These are phyloP conservation scores for Erigeron philadelphicus DNA, from an alignment of 140 eudicot genomes.

Conservation along the genomic window DNA sequence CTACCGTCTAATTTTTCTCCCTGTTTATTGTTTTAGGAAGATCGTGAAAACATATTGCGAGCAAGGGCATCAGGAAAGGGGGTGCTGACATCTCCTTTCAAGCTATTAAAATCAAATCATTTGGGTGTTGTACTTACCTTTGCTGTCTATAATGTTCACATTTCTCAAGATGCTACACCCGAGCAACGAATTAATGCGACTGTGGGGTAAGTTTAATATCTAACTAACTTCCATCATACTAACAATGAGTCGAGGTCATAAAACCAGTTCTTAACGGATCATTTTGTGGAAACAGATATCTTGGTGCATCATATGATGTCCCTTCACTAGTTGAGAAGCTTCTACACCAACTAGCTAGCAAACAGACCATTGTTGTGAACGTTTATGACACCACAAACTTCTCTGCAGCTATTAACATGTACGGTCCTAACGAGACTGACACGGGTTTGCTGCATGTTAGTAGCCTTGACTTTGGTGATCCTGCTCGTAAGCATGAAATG, in stretches of 20 bases:
- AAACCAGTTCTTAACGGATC: slow-evolving; percentile 9
- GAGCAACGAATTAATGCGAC: slow-evolving; percentile 75
- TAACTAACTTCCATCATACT: neutral
- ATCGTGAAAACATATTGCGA: slow-evolving; percentile 87
- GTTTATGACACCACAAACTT: slow-evolving; percentile 76
- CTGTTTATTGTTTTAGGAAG: slow-evolving; percentile 49
- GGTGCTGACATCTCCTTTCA: slow-evolving; percentile 81
- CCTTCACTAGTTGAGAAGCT: slow-evolving; percentile 87
- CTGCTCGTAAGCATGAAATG: slow-evolving; percentile 89
- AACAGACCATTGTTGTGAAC: slow-evolving; percentile 78
- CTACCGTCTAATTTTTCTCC: slow-evolving; percentile 2
- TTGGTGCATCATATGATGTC: slow-evolving; percentile 88
- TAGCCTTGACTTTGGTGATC: slow-evolving; percentile 89
- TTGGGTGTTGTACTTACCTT: slow-evolving; percentile 90
- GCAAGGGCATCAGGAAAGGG: slow-evolving; percentile 92
- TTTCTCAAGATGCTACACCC: slow-evolving; percentile 62
- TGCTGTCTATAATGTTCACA: slow-evolving; percentile 65
- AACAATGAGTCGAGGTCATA: neutral
- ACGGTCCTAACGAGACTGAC: slow-evolving; percentile 55
- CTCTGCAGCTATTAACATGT: slow-evolving; percentile 58
- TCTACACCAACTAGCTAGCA: slow-evolving; percentile 87
- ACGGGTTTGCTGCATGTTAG: slow-evolving; percentile 59
- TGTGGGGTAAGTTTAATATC: slow-evolving; percentile 50
- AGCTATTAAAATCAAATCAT: slow-evolving; percentile 74
- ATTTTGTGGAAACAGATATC: slow-evolving; percentile 40